Conservation (phyloP, 352 stramenopile species). For the Globisporangium iwayamae region DNA sequence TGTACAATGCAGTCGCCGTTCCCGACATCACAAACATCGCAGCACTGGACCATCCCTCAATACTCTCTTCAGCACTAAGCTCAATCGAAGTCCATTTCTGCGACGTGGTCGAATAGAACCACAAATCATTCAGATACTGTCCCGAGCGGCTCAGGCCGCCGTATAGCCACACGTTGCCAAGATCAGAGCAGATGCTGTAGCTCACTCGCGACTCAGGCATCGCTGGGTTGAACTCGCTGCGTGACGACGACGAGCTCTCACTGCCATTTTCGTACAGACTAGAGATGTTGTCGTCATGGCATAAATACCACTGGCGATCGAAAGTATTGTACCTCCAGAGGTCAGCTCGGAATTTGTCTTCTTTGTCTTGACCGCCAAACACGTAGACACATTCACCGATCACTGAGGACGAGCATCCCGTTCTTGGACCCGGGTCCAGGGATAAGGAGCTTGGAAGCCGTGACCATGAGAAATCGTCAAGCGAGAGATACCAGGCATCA, state of each 20-base stretch:
- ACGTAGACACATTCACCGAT: constrained; percentile 84
- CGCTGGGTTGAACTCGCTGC: constrained; percentile 39
- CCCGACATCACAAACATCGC: constrained; percentile 44
- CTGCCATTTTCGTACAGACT: constrained; percentile 20
- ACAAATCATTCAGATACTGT: constrained; percentile 59
- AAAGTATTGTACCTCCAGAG: constrained; percentile 88
- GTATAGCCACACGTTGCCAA: constrained; percentile 82
- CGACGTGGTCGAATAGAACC: constrained; percentile 67
- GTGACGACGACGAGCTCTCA: constrained; percentile 14
- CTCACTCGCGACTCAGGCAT: constrained; percentile 49
- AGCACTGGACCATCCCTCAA: constrained; percentile 46
- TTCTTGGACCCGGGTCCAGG: constrained; percentile 65
- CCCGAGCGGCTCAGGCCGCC: constrained; percentile 51
- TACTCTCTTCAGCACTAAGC: constrained; percentile 33
- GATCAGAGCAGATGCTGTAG: constrained; percentile 75
- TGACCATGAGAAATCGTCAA: constrained; percentile 82
- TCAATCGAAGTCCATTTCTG: constrained; percentile 67
- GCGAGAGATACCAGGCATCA: constrained; percentile 78
- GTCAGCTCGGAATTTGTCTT: constrained; percentile 73
- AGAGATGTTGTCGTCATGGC: constrained; percentile 75
- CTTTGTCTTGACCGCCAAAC: constrained; percentile 78
- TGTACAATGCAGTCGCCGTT: constrained; percentile 44
- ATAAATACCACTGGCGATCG: constrained; percentile 84
- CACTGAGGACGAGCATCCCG: constrained; percentile 60
- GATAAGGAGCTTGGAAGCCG: constrained; percentile 67